These are phyloP conservation scores for Aspergillus funiculosus DNA, from an alignment of 495 filamentous ascomycete genomes.

Conservation along the genomic window DNA sequence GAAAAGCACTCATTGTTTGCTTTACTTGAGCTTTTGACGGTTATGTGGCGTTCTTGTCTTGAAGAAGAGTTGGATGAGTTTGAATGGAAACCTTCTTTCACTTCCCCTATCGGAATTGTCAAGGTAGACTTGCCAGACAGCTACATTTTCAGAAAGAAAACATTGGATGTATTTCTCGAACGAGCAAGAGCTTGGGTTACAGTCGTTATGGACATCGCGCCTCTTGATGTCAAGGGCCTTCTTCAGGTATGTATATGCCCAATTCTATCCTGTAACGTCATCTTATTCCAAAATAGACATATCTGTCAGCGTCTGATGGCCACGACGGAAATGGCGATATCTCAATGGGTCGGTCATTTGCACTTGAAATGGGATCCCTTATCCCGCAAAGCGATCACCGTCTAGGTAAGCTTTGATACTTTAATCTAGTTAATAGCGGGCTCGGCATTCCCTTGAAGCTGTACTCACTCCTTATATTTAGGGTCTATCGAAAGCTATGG, in stretches of 20 bases:
- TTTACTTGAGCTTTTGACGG: slow-evolving; percentile 78
- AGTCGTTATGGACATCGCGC: slow-evolving; percentile 73
- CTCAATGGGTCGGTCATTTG: slow-evolving; percentile 90
- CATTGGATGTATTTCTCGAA: slow-evolving; percentile 69
- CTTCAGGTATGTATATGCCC: slow-evolving; percentile 60
- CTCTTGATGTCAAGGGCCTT: slow-evolving; percentile 89
- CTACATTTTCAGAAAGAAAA: slow-evolving; percentile 69
- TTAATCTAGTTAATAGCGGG: too few relatives aligned
- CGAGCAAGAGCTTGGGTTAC: slow-evolving; percentile 76
- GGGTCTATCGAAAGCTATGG: slow-evolving; percentile 66
- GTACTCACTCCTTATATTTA: slow-evolving; percentile 1
- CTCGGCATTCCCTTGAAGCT: not conserved
- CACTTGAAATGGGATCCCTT: slow-evolving; percentile 80
- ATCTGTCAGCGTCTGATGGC: slow-evolving; percentile 88
- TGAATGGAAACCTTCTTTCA: slow-evolving; percentile 72
- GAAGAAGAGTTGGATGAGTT: slow-evolving; percentile 94
- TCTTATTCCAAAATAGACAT: slow-evolving; percentile 51
- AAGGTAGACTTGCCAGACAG: slow-evolving; percentile 87
- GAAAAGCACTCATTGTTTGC: slow-evolving; percentile 86
- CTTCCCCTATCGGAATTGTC: slow-evolving; percentile 66
- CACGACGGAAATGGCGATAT: slow-evolving; percentile 82
- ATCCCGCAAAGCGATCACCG: slow-evolving; percentile 87
- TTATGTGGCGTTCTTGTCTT: slow-evolving; percentile 92
- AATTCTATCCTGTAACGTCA: not conserved
- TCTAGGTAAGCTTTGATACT: slow-evolving; percentile 45